phyloP scores from a whole-genome alignment of 371 early-diverging fungal species.

The Rhizopus delemar region DNA sequence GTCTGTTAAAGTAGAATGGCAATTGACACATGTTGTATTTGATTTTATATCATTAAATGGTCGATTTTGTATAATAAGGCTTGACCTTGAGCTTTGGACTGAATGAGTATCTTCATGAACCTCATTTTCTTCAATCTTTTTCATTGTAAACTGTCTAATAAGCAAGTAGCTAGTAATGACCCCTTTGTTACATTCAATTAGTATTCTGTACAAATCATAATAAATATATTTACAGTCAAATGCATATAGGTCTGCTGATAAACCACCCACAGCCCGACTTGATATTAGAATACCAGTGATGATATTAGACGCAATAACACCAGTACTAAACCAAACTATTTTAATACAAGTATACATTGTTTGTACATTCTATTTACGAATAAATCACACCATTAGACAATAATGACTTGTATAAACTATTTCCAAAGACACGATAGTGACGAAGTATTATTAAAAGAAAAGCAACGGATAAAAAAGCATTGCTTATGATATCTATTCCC shows the following conservation, averaged over 20 bases:
- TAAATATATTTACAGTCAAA: slow-evolving; percentile 42
- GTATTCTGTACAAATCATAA: too few species aligned
- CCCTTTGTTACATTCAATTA: slow-evolving; percentile 22
- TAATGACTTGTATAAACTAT: slow-evolving; percentile 37
- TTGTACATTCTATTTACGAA: slow-evolving; percentile 30
- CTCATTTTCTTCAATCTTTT: background rate
- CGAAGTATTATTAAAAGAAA: slow-evolving; percentile 42
- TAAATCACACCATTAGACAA: slow-evolving; percentile 43
- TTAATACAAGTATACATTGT: background rate
- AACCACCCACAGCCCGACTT: slow-evolving; percentile 30
- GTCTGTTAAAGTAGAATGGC: background rate
- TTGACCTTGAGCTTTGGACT: background rate
- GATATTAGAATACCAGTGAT: slow-evolving; percentile 42
- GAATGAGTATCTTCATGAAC: background rate
- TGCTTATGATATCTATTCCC: slow-evolving; percentile 42
- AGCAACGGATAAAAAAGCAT: slow-evolving; percentile 41
- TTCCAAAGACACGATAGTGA: slow-evolving; percentile 41
- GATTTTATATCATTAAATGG: background rate
- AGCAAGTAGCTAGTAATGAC: slow-evolving; percentile 42
- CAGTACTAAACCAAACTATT: slow-evolving; percentile 26
- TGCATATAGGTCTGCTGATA: slow-evolving; percentile 47
- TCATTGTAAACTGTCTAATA: slow-evolving; percentile 38
- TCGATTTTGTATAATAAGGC: background rate
- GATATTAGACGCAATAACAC: slow-evolving; percentile 46
- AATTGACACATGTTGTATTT: background rate